Conservation (phyloP, 2,329 filamentous ascomycete species). For the Emydomyces testavorans region DNA sequence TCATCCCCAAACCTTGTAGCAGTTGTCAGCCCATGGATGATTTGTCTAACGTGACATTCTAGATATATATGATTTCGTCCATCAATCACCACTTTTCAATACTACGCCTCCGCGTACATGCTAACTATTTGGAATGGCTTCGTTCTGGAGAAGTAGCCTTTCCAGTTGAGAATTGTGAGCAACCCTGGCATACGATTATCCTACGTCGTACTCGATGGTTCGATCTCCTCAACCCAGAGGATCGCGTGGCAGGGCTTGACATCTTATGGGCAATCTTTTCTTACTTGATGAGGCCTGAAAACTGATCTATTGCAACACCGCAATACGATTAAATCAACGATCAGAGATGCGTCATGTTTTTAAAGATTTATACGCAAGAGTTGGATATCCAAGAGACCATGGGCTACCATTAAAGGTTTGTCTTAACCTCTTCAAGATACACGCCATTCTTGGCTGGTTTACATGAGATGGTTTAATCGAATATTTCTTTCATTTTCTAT, state of each 20-base stretch:
- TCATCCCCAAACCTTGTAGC: neutral
- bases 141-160: slow-evolving; percentile 26
- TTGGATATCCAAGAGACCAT: too few relatives aligned
- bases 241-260: slow-evolving; percentile 46
- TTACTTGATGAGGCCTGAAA: slow-evolving; percentile 36
- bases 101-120: slow-evolving; percentile 47
- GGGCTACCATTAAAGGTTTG: too few relatives aligned
- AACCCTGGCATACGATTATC: slow-evolving; percentile 42
- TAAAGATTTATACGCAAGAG: neutral
- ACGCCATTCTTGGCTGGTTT: too few relatives aligned
- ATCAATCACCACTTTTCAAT: slow-evolving; percentile 53
- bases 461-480: too few relatives aligned
- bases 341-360: neutral
- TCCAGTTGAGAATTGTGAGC: slow-evolving; percentile 20
- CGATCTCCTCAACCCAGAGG: slow-evolving; percentile 44
- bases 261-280: slow-evolving; percentile 48
- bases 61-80: slow-evolving; percentile 52
- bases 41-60: slow-evolving; percentile 3
- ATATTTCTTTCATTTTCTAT: too few relatives aligned
- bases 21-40: slow-evolving; percentile 1
- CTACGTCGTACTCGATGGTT: slow-evolving; percentile 49
- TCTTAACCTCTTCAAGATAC: too few relatives aligned
- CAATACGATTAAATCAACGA: neutral
- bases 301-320: neutral
- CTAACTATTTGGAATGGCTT: slow-evolving; percentile 45